Evolutionary conservation across 345 rosid genomes (phyloP).

Genomic region (Brassica nigra): DNA sequence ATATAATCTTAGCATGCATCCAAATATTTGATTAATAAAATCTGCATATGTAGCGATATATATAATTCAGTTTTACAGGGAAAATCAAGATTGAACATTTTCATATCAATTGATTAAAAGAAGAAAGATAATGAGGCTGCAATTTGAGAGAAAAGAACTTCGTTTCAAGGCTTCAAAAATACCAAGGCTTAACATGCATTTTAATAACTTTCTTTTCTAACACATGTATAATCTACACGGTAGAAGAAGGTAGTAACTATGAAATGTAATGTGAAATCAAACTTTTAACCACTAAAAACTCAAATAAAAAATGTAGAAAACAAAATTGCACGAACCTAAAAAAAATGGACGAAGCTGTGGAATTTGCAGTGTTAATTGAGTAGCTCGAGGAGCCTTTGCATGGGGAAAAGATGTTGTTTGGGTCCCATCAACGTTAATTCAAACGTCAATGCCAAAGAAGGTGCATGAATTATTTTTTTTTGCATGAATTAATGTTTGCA

Average conservation of each 20-base stretch:
- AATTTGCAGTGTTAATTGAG: constrained; percentile 40
- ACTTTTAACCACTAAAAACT: constrained; percentile 5
- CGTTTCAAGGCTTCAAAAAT: background rate
- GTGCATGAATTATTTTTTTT: constrained; percentile 2
- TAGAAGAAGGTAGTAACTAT: background rate
- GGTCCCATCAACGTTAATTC: constrained; percentile 37
- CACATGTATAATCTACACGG: background rate
- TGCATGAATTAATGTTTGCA: constrained; percentile 4
- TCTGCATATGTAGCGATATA: background rate
- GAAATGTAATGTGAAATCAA: background rate
- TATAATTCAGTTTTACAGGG: background rate
- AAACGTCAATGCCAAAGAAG: constrained; percentile 24
- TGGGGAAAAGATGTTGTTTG: constrained; percentile 27
- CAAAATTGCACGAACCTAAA: background rate
- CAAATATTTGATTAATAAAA: background rate
- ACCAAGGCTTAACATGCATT: background rate
- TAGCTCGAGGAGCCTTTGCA: constrained; percentile 43
- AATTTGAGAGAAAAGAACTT: background rate
- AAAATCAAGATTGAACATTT: background rate
- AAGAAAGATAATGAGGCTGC: background rate
- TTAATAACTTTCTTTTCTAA: background rate
- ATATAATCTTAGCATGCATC: background rate
- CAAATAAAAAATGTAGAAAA: background rate
- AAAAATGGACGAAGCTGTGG: background rate
- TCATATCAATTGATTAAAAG: background rate